Evolutionary conservation across 805 yeast genomes (phyloP), one percentile per base, ranked within the genome.

Genomic region (Starmerella cellae): DNA sequence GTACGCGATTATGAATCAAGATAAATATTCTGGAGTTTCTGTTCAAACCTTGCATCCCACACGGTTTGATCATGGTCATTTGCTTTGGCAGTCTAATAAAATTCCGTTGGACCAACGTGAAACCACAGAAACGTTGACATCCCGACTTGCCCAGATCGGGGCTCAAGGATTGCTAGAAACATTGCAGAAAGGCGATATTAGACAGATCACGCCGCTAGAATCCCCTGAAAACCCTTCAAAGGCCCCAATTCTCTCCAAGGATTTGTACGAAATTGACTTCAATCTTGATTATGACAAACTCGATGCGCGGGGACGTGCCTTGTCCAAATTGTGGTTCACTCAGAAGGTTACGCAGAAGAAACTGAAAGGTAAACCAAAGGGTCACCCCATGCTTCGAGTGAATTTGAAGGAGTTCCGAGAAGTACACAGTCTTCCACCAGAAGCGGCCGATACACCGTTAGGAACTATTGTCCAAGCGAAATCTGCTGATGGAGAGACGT

Each of bases 1-100:
- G 47, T 69, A 74, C 46, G 77, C 95, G 0, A 60, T 91, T 11
- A 58, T 87, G 53, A 73, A 80, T 45, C 67, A 68, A 32, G 85
- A 79, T 49, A 28, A 48, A 0, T 45, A 37, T 16, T 79, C 96
- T 0, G 98, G 97, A 0, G 94, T 84, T 16, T 74, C 95, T 0
- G 71, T 91, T 0, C 98, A 91, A 58, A 82, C 95, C 0, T 61
- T 91, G 20, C 95, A 91, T 55, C 95, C 96, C 0, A 69, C 79
- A 1, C 70, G 75, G 56, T 91, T 91, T 55, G 98, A 91, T 53
- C 66, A 64, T 27, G 98, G 98, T 1, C 64, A 68, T 1, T 71
- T 88, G 0, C 57, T 91, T 2, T 59, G 66, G 16, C 93, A 80
- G 48, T 68, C 81, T 1, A 55, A 55, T 2, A 65, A 65, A 21